Evolutionary conservation across 2,329 filamentous ascomycete genomes (phyloP).

Genomic region (Aspergillus melleus): DNA sequence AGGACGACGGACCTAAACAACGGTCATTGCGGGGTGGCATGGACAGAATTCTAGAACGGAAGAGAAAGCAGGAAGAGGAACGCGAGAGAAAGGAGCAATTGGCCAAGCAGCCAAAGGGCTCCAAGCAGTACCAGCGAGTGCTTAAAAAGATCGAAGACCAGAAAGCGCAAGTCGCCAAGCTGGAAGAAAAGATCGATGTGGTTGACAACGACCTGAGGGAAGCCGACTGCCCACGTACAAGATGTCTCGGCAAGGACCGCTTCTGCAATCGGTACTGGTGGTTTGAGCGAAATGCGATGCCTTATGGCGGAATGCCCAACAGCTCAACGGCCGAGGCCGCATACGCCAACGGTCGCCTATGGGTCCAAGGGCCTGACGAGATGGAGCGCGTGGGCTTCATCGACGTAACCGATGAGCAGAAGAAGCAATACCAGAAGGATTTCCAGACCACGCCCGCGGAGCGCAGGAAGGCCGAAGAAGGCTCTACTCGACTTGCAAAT

Average conservation of each 20-base stretch:
- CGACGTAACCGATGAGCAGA: slow-evolving; percentile 68
- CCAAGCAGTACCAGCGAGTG: slow-evolving; percentile 85
- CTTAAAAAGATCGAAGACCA: slow-evolving; percentile 87
- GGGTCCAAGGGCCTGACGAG: slow-evolving; percentile 93
- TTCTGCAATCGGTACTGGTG: slow-evolving; percentile 99
- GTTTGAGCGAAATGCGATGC: slow-evolving; percentile 99
- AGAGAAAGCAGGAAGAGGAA: slow-evolving; percentile 72
- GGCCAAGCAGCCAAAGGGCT: slow-evolving; percentile 70
- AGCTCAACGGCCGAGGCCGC: slow-evolving; percentile 84
- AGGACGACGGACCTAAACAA: slow-evolving; percentile 60
- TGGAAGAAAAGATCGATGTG: slow-evolving; percentile 79
- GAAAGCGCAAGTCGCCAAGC: slow-evolving; percentile 74
- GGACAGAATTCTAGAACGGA: slow-evolving; percentile 71
- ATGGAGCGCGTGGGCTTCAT: slow-evolving; percentile 85
- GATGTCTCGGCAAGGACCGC: slow-evolving; percentile 86
- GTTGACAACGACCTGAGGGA: slow-evolving; percentile 92
- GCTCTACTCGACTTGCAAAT: slow-evolving; percentile 71
- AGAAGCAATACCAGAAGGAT: slow-evolving; percentile 72
- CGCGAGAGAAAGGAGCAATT: slow-evolving; percentile 68
- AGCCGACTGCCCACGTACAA: slow-evolving; percentile 87
- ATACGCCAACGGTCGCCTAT: slow-evolving; percentile 92
- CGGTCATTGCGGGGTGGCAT: slow-evolving; percentile 62
- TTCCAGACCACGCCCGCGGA: slow-evolving; percentile 83
- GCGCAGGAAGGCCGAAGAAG: slow-evolving; percentile 84
- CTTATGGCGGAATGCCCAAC: slow-evolving; percentile 80